These are phyloP conservation scores for Davidsoniella neocaledoniae DNA, from an alignment of 2,329 filamentous ascomycete species.

Conservation along the genomic window DNA sequence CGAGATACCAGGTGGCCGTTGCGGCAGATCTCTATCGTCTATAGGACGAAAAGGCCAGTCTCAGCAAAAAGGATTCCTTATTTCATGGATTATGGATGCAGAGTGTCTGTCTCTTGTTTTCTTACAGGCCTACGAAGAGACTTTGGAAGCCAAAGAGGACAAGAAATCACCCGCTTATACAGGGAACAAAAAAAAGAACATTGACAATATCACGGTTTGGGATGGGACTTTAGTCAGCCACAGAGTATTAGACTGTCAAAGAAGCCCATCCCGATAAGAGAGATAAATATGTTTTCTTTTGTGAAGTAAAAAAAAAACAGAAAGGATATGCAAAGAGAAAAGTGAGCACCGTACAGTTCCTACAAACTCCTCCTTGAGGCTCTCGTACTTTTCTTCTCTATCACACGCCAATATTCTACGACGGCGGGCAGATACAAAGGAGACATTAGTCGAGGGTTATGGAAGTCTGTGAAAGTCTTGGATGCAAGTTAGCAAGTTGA, in stretches of 20 bases:
- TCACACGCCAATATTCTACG: constrained; percentile 88
- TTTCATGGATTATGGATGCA: constrained; percentile 9
- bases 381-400: constrained; percentile 72
- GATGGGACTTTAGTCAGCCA: too few relatives aligned
- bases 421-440: background rate
- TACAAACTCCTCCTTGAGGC: constrained; percentile 63
- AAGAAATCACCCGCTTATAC: constrained; percentile 6
- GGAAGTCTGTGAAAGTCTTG: constrained; percentile 2
- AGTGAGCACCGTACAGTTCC: constrained; percentile 51
- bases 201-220: too few relatives aligned
- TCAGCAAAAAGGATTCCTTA: constrained; percentile 27
- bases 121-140: background rate
- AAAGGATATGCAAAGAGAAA: too few relatives aligned
- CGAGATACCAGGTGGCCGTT: constrained; percentile 94
- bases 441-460: background rate
- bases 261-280: too few relatives aligned
- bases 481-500: constrained; percentile 9
- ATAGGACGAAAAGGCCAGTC: constrained; percentile 30
- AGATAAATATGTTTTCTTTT: too few relatives aligned
- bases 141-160: constrained; percentile 12
- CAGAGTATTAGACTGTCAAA: too few relatives aligned
- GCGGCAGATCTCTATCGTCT: constrained; percentile 66
- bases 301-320: too few relatives aligned
- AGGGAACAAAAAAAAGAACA: background rate
- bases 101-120: background rate